A percentile compares a stretch with the other conserved stretches of the same genome.
phyloP scores from a whole-genome alignment of 2,329 filamentous ascomycete species.

The Neophaeococcomyces aloes region DNA sequence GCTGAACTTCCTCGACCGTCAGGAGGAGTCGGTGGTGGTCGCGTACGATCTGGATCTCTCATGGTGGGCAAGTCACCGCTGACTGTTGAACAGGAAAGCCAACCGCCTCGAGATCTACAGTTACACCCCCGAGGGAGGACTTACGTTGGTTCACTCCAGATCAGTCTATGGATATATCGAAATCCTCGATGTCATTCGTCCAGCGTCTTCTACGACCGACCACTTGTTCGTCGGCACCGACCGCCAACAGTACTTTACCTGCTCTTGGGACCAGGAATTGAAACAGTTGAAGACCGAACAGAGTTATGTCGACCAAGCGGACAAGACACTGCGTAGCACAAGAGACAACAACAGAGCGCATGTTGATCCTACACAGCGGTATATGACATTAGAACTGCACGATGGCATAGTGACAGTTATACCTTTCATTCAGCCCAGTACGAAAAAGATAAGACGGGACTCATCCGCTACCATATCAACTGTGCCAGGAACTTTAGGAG shows the following conservation, averaged over 20 bases:
- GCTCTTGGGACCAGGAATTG: constrained; percentile 62
- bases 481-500: constrained; percentile 47
- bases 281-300: constrained; percentile 47
- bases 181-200: constrained; percentile 70
- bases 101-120: constrained; percentile 80
- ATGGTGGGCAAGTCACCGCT: neutral
- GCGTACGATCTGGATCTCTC: constrained; percentile 52
- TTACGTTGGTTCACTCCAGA: constrained; percentile 57
- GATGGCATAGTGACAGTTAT: constrained; percentile 58
- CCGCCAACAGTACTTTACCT: constrained; percentile 78
- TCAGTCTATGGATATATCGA: constrained; percentile 76
- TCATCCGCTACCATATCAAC: constrained; percentile 21
- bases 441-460: constrained; percentile 28
- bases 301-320: constrained; percentile 49
- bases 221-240: constrained; percentile 90
- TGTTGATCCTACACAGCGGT: constrained; percentile 66
- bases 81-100: constrained; percentile 50
- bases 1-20: constrained; percentile 60
- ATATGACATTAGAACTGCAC: constrained; percentile 57
- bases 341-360: constrained; percentile 74
- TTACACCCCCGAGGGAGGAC: constrained; percentile 48
- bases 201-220: constrained; percentile 62
- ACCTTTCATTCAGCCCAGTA: constrained; percentile 48
- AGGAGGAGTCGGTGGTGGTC: constrained; percentile 73
- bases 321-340: constrained; percentile 57